phyloP scores from a whole-genome alignment of 371 early-diverging fungal species.

The Coemansia linderi region DNA sequence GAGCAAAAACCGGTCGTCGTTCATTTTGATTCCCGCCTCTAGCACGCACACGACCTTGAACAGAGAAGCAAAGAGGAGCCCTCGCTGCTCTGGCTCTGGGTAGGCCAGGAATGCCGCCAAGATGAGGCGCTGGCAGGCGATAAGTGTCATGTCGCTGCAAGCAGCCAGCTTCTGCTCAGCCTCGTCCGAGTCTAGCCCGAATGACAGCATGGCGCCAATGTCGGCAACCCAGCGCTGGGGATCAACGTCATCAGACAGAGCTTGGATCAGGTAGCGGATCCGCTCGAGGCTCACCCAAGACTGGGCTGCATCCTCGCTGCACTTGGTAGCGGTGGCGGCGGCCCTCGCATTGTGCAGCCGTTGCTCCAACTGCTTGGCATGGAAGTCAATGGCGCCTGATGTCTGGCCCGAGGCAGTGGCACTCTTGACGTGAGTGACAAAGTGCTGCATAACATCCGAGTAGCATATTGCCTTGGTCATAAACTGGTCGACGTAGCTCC shows the following conservation, averaged over 20 bases:
- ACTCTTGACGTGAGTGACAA: conserved; percentile 58
- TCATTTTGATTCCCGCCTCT: conserved; percentile 72
- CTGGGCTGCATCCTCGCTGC: conserved; percentile 27
- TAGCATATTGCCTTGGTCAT: conserved; percentile 47
- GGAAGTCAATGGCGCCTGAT: conserved; percentile 57
- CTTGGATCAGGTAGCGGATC: conserved; percentile 39
- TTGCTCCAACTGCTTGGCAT: conserved; percentile 13
- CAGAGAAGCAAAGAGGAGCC: conserved; percentile 39
- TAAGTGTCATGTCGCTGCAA: conserved; percentile 41
- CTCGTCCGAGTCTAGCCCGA: conserved; percentile 33
- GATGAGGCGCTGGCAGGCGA: conserved; percentile 44
- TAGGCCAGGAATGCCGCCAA: conserved; percentile 28
- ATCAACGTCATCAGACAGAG: conserved; percentile 22
- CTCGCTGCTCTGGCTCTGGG: conserved; percentile 10
- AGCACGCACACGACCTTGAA: conserved; percentile 68
- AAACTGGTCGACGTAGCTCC: conserved; percentile 39
- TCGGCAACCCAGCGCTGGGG: conserved; percentile 17
- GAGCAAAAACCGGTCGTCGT: conserved; percentile 78
- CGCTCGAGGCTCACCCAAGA: conserved; percentile 38
- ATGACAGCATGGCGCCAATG: conserved; percentile 21
- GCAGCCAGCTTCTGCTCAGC: conserved; percentile 24
- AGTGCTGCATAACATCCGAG: conserved; percentile 39
- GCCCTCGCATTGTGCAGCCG: conserved; percentile 17
- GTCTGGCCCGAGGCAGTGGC: conserved; percentile 53
- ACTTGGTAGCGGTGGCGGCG: conserved; percentile 3